Evolutionary conservation across 2,329 filamentous ascomycete species (phyloP).

Genomic region (Colletotrichum karsti): DNA sequence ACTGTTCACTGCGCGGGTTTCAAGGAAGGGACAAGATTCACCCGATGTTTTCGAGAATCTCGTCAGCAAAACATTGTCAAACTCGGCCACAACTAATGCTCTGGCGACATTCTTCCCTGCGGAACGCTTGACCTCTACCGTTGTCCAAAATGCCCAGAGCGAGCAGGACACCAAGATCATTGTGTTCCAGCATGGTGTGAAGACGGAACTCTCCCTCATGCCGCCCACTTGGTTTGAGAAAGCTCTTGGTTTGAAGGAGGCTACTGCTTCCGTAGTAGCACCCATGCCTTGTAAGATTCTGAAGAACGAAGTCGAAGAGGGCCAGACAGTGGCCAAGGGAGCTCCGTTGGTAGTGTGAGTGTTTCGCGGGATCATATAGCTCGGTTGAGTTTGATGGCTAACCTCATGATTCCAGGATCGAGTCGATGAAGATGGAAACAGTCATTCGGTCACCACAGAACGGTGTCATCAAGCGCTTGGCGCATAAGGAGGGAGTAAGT

Average conservation of each 20-base stretch:
- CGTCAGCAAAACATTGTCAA: conserved; percentile 45
- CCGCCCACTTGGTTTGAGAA: conserved; percentile 85
- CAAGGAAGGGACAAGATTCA: conserved; percentile 48
- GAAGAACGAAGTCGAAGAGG: conserved; percentile 85
- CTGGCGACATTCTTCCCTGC: conserved; percentile 83
- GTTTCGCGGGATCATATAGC: too few relatives aligned
- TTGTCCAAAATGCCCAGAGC: conserved; percentile 65
- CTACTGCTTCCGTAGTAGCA: conserved; percentile 82
- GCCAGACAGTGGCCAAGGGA: conserved; percentile 84
- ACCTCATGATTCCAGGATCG: conserved; percentile 63
- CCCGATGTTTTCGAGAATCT: conserved; percentile 54
- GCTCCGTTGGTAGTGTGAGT: conserved; percentile 84
- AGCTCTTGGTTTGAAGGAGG: conserved; percentile 84
- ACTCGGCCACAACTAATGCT: conserved; percentile 37
- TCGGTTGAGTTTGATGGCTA: background rate
- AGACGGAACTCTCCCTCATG: conserved; percentile 66
- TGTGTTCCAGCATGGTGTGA: conserved; percentile 76
- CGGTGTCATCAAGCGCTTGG: conserved; percentile 75
- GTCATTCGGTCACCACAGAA: conserved; percentile 81
- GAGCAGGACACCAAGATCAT: conserved; percentile 71
- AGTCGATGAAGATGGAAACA: conserved; percentile 93
- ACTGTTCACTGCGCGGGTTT: conserved; percentile 56
- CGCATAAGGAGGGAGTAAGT: conserved; percentile 78
- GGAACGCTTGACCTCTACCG: conserved; percentile 80
- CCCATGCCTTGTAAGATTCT: conserved; percentile 99